Base-by-base conservation (phyloP, 306 rosid species). In the Lupinus albus region DNA sequence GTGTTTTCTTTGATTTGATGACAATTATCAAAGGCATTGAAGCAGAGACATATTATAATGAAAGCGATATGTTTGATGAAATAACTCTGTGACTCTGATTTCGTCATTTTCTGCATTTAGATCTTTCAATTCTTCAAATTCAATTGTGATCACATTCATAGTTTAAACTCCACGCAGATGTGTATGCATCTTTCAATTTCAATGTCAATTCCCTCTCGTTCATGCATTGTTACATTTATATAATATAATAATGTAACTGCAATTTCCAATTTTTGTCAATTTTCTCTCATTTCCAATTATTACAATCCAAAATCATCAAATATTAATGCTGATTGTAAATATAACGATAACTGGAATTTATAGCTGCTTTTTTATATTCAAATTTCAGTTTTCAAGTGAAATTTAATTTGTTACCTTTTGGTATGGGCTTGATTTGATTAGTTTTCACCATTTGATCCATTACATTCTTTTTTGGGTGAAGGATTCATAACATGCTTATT, bases 101-200 rank as follows among this genome's bases (percentile, higher is more conserved):
- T 82, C 79, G 61, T n/a, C 2, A 49, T 49, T 33, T 57, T 73
- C 28, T 44, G 38, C n/a, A 44, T 42, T 42, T 42, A 1, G 47
- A 41, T 17, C 21, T 39, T 47, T 49, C 3, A 25, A 48, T 59
- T 39, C 35, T 0, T 46, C 59, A 14, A 58, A 8, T 55, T 20
- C 58, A 45, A 56, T 57, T 18, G 2, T 63, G 79, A 76, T 79
- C 73, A 70, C 56, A 59, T 75, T 68, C 20, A 44, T n/a, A 68
- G 71, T 48, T 76, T 35, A 8, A 39, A 58, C 74, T 74, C 12
- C 68, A n/a, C 14, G 50, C 70, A 67, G 47, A 81, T 81, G 87
- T 87, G 89, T 84, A 88, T 33, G 25, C 45, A 36, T 73, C 48
- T 70, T 48, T 47, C 64, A 66, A 21, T 65, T 45, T 47, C 58